Percentiles rank a stretch among this genome's conserved stretches.
Evolutionary conservation across 495 filamentous ascomycete genomes (phyloP).

Genomic region (Penicillium salamii): DNA sequence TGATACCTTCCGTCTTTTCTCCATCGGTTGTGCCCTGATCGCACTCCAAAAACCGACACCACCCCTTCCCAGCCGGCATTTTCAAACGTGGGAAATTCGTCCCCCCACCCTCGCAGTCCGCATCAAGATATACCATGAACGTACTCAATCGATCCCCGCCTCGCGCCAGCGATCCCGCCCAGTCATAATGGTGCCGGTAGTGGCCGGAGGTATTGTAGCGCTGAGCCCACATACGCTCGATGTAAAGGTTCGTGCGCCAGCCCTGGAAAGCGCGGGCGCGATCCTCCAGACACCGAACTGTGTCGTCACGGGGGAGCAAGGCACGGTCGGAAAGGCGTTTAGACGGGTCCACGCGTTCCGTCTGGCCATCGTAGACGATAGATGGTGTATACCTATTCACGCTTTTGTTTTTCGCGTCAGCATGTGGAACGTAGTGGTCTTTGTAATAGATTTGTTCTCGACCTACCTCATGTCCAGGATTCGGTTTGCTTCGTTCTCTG

Average conservation of each 20-base stretch:
- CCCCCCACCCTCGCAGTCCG: slow-evolving; percentile 57
- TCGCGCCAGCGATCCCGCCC: slow-evolving; percentile 41
- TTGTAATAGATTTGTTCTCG: neutral
- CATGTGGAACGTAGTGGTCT: neutral
- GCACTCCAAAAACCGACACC: slow-evolving; percentile 62
- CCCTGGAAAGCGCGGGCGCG: slow-evolving; percentile 71
- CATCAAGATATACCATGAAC: slow-evolving; percentile 64
- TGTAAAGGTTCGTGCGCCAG: slow-evolving; percentile 56
- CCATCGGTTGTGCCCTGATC: slow-evolving; percentile 25
- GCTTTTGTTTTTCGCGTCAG: slow-evolving; percentile 19
- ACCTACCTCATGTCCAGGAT: slow-evolving; percentile 49
- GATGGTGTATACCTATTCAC: slow-evolving; percentile 51
- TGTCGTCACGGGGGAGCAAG: slow-evolving; percentile 53
- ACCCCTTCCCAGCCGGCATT: slow-evolving; percentile 40
- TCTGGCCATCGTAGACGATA: slow-evolving; percentile 49
- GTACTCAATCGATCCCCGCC: slow-evolving; percentile 49
- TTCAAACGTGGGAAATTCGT: slow-evolving; percentile 56
- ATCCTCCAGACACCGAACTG: slow-evolving; percentile 65
- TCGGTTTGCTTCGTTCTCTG: slow-evolving; percentile 44
- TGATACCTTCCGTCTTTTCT: slow-evolving; percentile 39
- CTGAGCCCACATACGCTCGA: slow-evolving; percentile 62
- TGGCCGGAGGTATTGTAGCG: slow-evolving; percentile 57
- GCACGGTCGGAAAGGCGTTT: slow-evolving; percentile 58
- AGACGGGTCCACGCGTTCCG: slow-evolving; percentile 41
- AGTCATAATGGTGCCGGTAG: slow-evolving; percentile 60